These are phyloP conservation scores for Schizochytrium sp. DNA, from an alignment of 108 stramenopile species.

Conservation along the genomic window DNA sequence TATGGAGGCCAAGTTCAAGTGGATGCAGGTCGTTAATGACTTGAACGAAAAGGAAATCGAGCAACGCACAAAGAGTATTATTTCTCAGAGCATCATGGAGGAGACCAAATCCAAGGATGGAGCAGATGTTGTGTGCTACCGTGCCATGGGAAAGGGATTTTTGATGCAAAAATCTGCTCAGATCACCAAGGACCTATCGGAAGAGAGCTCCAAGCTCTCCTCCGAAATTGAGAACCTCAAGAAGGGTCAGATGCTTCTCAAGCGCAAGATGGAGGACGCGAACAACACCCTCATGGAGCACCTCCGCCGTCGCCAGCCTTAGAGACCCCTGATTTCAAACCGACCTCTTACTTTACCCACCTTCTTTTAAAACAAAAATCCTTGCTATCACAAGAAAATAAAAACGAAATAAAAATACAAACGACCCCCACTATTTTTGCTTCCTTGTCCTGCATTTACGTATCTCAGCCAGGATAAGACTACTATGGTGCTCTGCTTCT, in stretches of 20 bases:
- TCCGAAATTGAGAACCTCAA: slow-evolving; percentile 20
- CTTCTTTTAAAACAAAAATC: too few relatives aligned
- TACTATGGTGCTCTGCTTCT: too few relatives aligned
- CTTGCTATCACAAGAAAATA: too few relatives aligned
- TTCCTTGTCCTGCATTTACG: too few relatives aligned
- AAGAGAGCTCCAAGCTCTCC: slow-evolving; percentile 17
- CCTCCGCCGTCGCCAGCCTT: neutral
- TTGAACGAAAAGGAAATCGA: slow-evolving; percentile 36
- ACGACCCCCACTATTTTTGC: too few relatives aligned
- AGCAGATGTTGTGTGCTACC: slow-evolving; percentile 1
- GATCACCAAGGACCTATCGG: slow-evolving; percentile 29
- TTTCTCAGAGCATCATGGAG: slow-evolving; percentile 24
- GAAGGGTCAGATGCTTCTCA: slow-evolving; percentile 56
- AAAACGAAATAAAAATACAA: too few relatives aligned
- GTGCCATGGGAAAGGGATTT: slow-evolving; percentile 51
- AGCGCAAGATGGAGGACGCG: slow-evolving; percentile 46
- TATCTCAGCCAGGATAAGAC: too few relatives aligned
- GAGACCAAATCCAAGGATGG: slow-evolving; percentile 39
- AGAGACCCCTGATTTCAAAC: neutral
- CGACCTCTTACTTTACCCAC: too few relatives aligned
- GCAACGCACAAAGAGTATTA: neutral
- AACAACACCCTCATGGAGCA: slow-evolving; percentile 45
- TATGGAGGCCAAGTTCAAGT: slow-evolving; percentile 48
- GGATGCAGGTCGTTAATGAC: slow-evolving; percentile 24
- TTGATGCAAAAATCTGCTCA: slow-evolving; percentile 1